phyloP scores from a whole-genome alignment of 805 yeast genomes.

The Wickerhamomyces chambardii region DNA sequence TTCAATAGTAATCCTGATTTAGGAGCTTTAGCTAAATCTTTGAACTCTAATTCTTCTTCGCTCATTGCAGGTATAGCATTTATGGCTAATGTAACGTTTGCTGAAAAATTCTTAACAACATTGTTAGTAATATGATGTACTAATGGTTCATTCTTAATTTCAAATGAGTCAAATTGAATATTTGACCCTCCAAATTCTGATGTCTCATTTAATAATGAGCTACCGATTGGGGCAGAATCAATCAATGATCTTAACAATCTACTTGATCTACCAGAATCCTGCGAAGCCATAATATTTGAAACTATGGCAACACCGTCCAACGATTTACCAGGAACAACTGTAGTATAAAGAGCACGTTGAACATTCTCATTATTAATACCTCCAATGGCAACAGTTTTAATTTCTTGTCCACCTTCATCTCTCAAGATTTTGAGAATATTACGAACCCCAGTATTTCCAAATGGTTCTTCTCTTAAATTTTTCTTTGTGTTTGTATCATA shows the following conservation, averaged over 20 bases:
- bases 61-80: slow-evolving; percentile 92
- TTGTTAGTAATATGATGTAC: slow-evolving; percentile 84
- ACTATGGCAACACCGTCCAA: slow-evolving; percentile 87
- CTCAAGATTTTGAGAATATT: slow-evolving; percentile 39
- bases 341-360: slow-evolving; percentile 43
- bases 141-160: slow-evolving; percentile 35
- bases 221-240: too few relatives aligned
- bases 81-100: slow-evolving; percentile 74
- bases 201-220: too few relatives aligned
- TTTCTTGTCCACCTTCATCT: slow-evolving; percentile 20
- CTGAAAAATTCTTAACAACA: slow-evolving; percentile 85
- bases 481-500: slow-evolving; percentile 70
- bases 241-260: slow-evolving; percentile 22
- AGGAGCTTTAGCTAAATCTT: slow-evolving; percentile 51
- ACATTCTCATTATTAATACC: slow-evolving; percentile 64
- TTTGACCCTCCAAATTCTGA: slow-evolving; percentile 8
- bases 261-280: slow-evolving; percentile 45
- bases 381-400: slow-evolving; percentile 72
- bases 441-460: slow-evolving; percentile 66
- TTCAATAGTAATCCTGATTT: slow-evolving; percentile 54
- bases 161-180: slow-evolving; percentile 2
- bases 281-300: slow-evolving; percentile 69
- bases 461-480: slow-evolving; percentile 39
- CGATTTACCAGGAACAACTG: slow-evolving; percentile 31
- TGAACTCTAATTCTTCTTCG: slow-evolving; percentile 58